Conservation (phyloP, 176 grass and related monocot species). For the Avena atlantica region DNA sequence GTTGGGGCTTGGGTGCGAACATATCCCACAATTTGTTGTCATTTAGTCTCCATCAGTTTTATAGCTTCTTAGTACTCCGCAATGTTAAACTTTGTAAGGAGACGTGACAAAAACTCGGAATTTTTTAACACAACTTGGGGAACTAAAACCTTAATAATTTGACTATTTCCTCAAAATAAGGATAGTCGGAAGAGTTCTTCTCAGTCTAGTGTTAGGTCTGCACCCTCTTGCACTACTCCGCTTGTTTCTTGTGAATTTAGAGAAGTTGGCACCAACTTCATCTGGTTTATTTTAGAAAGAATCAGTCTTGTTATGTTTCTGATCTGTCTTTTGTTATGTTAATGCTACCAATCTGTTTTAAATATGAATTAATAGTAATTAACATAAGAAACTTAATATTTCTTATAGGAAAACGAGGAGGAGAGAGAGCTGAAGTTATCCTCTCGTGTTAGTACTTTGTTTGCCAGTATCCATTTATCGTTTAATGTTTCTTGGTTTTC, state of each 20-base stretch:
- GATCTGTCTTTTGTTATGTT: background rate
- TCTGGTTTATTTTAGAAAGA: conserved; percentile 4
- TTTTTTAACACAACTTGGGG: background rate
- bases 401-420: conserved; percentile 56
- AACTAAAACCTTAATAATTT: conserved; percentile 11
- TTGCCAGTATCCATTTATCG: background rate
- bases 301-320: background rate
- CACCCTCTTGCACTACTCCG: background rate
- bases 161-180: background rate
- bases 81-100: background rate
- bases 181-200: background rate
- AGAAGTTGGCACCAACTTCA: background rate
- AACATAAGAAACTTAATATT: conserved; percentile 27
- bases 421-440: conserved; percentile 62
- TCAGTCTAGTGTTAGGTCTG: conserved; percentile 1
- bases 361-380: background rate
- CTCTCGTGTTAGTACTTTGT: conserved; percentile 62
- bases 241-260: conserved; percentile 12
- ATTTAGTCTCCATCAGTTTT: background rate
- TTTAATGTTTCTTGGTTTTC: conserved; percentile 33
- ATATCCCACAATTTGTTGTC: background rate
- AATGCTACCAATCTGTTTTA: background rate
- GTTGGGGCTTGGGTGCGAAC: background rate
- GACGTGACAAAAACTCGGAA: background rate
- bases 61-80: background rate